Evolutionary conservation across 257 asterid species (phyloP).

Genomic region (Dorcoceras hygrometricum): DNA sequence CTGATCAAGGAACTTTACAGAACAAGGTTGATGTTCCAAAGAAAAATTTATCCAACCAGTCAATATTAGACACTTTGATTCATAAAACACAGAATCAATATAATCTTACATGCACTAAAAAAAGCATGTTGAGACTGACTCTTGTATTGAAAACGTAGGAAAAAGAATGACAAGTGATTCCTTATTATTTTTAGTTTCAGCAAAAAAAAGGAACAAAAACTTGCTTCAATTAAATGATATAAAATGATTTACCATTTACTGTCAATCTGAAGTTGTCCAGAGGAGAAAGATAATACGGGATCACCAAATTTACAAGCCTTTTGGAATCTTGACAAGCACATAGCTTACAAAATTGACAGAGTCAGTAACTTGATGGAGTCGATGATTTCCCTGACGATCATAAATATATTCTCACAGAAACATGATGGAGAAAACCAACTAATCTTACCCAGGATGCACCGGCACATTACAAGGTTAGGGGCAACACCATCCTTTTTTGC

Average conservation of each 20-base stretch:
- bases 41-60: background rate
- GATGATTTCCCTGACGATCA: background rate
- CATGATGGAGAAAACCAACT: constrained; percentile 18
- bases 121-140: background rate
- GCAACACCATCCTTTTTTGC: constrained; percentile 83
- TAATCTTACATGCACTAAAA: background rate
- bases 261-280: constrained; percentile 65
- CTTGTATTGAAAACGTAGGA: constrained; percentile 6
- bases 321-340: constrained; percentile 90
- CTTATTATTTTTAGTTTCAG: constrained; percentile 10
- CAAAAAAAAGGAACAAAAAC: constrained; percentile 8
- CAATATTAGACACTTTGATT: background rate
- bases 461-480: constrained; percentile 86
- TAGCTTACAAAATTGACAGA: constrained; percentile 48
- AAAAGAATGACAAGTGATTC: constrained; percentile 1
- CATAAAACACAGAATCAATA: background rate
- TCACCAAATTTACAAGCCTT: constrained; percentile 64
- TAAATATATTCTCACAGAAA: constrained; percentile 21
- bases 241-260: constrained; percentile 67
- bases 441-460: constrained; percentile 79
- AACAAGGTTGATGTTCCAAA: constrained; percentile 1
- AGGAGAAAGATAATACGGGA: constrained; percentile 61
- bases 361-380: constrained; percentile 23
- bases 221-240: constrained; percentile 18
- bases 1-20: constrained; percentile 6